Evolutionary conservation across 495 filamentous ascomycete genomes (phyloP).

Genomic region (Xylaria flabelliformis): DNA sequence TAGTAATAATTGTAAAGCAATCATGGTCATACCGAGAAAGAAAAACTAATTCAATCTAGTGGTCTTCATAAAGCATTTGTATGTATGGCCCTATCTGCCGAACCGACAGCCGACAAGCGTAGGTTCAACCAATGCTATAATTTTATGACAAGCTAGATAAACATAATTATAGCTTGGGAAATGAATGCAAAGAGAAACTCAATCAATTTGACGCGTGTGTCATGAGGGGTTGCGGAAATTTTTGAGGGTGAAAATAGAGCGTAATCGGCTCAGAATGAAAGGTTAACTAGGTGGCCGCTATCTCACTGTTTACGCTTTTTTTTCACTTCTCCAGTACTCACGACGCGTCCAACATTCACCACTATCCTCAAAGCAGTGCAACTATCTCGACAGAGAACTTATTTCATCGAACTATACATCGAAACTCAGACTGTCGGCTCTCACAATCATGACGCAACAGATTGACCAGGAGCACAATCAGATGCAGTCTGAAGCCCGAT

Average conservation of each 20-base stretch:
- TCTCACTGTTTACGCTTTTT: not conserved
- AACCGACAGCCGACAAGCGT: not conserved
- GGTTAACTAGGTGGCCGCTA: not conserved
- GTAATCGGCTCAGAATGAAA: not conserved
- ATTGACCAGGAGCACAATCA: not conserved
- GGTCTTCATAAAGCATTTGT: not conserved
- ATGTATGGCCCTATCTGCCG: not conserved
- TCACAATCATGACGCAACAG: not conserved
- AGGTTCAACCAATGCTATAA: not conserved
- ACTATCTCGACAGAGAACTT: not conserved
- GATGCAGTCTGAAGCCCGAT: not conserved
- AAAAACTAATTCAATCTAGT: not conserved
- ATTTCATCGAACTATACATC: no score
- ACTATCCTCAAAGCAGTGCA: not conserved
- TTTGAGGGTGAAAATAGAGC: not conserved
- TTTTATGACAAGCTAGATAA: not conserved
- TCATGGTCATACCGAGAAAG: not conserved
- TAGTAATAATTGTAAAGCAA: slow-evolving; percentile 4
- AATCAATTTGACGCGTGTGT: not conserved
- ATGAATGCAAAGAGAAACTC: not conserved
- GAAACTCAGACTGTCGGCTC: not conserved
- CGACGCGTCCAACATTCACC: not conserved
- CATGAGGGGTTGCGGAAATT: not conserved
- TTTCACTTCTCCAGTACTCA: not conserved
- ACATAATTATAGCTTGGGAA: not conserved